Evolutionary conservation across 164 flowering plant species (phyloP), one percentile per base, ranked within the genome.

Genomic region (Berberis vulgaris): DNA sequence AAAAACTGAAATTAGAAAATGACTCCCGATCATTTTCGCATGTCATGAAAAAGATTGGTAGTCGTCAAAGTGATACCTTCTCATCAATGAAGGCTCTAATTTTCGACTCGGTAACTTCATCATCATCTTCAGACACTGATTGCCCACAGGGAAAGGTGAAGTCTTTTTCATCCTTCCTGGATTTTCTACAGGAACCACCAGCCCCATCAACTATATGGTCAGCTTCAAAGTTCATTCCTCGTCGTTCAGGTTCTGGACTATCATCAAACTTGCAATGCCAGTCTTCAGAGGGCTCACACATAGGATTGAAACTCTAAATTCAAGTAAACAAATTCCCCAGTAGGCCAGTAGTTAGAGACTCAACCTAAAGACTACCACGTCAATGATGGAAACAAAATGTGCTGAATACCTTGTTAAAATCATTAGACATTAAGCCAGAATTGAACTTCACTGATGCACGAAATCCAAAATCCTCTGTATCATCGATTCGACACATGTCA

Each of bases 401-500:
- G 58, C 10, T 57, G 26, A 43, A 42, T 73, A 91, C 97, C 93
- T 86, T 84, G 54, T 70, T 77, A 10, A 75, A 59, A 62, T 78
- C 85, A 61, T 72, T 71, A n/a, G 80, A 70, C 26, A 68, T 63
- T 39, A 68, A 54, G 1, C 53, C 44, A 47, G 77, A 66, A 62
- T 61, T 67, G 12, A 65, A 63, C 57, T 75, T 76, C 13, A 56
- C 57, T 45, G 86, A 72, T 64, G 73, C 67, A 44, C 67, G 75
- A 62, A 55, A 44, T 6, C 67, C 46, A 67, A 81, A 64, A 61
- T 77, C 88, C 68, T 83, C 81, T 53, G 65, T 68, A 61, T 82
- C 86, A 73, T 81, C 86, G 41, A 87, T 69, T 72, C 64, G 74
- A 65, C 93, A 87, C 86, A 87, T 83, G 68, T 87, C 93, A 70